Base-by-base conservation (phyloP, 2,329 filamentous ascomycete species). In the Grosmannia serpens region DNA sequence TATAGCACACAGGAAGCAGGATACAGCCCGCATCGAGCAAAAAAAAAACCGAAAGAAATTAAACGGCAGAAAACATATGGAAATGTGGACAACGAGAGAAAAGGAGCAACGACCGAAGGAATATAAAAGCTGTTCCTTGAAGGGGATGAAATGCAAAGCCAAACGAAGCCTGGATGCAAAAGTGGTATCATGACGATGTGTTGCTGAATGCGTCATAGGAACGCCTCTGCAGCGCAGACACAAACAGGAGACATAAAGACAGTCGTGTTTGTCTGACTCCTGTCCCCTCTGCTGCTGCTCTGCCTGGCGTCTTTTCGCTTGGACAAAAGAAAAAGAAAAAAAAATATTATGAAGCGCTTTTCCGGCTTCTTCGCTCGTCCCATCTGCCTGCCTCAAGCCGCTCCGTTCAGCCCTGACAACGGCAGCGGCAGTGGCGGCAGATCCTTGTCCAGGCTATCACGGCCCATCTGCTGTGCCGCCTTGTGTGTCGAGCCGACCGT, bases 391-490 rank as follows among this genome's bases (percentile, higher is more conserved):
- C 8, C 35, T 46, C 51, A 53, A 1, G 58, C 57, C 10, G 55
- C 24, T 22, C 46, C 64, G 52, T 62, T 59, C 53, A 64, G 44
- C 8, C 60, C 35, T 17, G 35, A 38, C 35, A 38, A 15, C 35
- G 15, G 17, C 35, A 38, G 62, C 2, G 83, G 83, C 51, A 86
- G 68, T 3, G 81, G 79, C 8, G 82, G 83, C 53, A 85, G 68
- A 13, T 76, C 75, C 70, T 86, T 86, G 63, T 85, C 79, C 50
- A 85, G 70, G 62, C 81, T 84, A 47, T 81, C 78, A 53, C 76
- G 76, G 68, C 79, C 80, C 59, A 81, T 65, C 61, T 70, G 71
- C 49, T 73, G 65, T 59, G 66, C 70, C 4, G 70, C 63, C 56
- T 67, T 69, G 31, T 65, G 63, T 20, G 64, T 69, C 26, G 67